These are phyloP conservation scores for Curvularia eragrostidis DNA, from an alignment of 2,329 filamentous ascomycete species.

Conservation along the genomic window DNA sequence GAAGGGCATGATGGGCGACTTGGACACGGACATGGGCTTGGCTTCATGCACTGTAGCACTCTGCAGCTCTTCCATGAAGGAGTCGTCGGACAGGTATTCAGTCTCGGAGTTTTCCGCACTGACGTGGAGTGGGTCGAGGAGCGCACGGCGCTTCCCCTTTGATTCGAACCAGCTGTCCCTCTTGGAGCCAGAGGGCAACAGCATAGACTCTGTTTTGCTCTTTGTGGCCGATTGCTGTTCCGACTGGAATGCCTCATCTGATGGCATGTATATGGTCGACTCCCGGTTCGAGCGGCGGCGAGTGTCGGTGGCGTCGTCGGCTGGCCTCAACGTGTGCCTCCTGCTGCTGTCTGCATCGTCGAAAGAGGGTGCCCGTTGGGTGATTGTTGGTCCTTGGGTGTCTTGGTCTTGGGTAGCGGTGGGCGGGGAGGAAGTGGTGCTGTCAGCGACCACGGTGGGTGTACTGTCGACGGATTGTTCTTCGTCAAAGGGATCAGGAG, in stretches of 20 bases:
- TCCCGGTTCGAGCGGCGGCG: constrained; percentile 39
- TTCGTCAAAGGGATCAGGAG: constrained; percentile 33
- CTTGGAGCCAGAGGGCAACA: constrained; percentile 28
- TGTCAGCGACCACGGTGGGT: constrained; percentile 46
- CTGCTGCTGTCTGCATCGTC: constrained; percentile 20
- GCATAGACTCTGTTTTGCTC: constrained; percentile 40
- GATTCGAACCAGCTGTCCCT: constrained; percentile 37
- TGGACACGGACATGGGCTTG: constrained; percentile 73
- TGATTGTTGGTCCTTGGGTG: constrained; percentile 8
- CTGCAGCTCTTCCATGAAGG: constrained; percentile 83
- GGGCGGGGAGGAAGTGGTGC: constrained; percentile 33
- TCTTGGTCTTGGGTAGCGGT: constrained; percentile 26
- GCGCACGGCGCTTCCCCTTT: constrained; percentile 49
- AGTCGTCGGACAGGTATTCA: constrained; percentile 74
- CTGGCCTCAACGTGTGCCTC: constrained; percentile 27
- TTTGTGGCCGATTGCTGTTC: constrained; percentile 28
- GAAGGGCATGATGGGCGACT: constrained; percentile 78
- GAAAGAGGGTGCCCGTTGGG: constrained; percentile 16
- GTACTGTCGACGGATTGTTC: constrained; percentile 44
- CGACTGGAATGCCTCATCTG: constrained; percentile 22
- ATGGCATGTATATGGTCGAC: constrained; percentile 42
- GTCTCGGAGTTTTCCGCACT: constrained; percentile 51
- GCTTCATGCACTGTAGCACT: constrained; percentile 83
- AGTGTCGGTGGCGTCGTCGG: constrained; percentile 25
- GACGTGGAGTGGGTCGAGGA: constrained; percentile 50